Percentiles rank a stretch among this genome's conserved stretches.
Conservation (phyloP, 352 stramenopile species). For the Pythium volutum region DNA sequence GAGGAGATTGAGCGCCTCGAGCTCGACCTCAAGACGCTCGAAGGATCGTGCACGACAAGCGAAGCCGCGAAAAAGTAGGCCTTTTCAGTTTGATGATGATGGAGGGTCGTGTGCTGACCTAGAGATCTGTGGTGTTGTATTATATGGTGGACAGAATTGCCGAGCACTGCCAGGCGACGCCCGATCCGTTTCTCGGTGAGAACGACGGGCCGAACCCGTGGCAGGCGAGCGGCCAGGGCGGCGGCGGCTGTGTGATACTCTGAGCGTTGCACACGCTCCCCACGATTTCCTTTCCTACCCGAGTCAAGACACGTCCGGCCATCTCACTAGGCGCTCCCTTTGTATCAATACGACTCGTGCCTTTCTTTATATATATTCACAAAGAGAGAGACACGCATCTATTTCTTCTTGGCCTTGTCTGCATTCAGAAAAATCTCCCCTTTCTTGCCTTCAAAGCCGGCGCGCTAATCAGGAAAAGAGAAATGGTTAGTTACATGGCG, state of each 20-base stretch:
- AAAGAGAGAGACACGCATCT: constrained; percentile 15
- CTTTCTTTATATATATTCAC: constrained; percentile 45
- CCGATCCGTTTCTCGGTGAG: constrained; percentile 73
- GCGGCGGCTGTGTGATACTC: constrained; percentile 62
- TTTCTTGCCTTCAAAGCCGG: constrained; percentile 83
- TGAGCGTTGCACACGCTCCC: constrained; percentile 15
- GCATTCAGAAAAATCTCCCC: constrained; percentile 67
- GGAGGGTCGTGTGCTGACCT: no score
- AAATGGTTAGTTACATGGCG: background rate
- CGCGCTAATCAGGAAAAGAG: constrained; percentile 31
- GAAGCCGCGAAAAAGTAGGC: constrained; percentile 77
- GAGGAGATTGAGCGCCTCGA: constrained; percentile 78
- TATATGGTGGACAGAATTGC: constrained; percentile 54
- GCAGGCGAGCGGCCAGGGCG: constrained; percentile 62
- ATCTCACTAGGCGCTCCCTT: no score
- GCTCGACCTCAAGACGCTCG: constrained; percentile 76
- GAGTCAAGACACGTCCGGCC: no score
- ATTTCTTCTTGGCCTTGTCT: constrained; percentile 32
- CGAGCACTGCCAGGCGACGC: constrained; percentile 70
- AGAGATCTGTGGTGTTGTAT: background rate
- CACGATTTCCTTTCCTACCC: no score
- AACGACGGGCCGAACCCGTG: constrained; percentile 73
- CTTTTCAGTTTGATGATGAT: background rate
- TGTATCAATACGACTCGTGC: constrained; percentile 22
- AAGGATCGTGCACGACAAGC: constrained; percentile 71